Base-by-base conservation (phyloP, 768 basidiomycete genomes). In the Xerocomus potaroensis region DNA sequence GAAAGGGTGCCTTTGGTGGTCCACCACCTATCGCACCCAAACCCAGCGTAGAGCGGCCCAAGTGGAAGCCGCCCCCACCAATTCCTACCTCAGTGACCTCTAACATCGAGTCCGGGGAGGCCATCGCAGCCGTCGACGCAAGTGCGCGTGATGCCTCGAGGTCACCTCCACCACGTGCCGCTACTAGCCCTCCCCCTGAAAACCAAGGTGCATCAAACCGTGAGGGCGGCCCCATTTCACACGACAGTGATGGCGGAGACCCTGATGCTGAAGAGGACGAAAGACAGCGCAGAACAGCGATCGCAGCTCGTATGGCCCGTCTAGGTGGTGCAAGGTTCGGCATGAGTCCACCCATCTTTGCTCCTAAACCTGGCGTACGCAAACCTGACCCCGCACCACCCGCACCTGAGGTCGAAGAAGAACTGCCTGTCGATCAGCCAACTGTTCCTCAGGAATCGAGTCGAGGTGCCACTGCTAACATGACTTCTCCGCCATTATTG, bases 261-360 rank as follows among this genome's bases (percentile, higher is more conserved):
- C 53, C 53, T 21, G 81, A 81, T 57, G 75, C 78, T 1, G 82
- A 84, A 58, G 68, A 71, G 18, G 84, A 87, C 53, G 86, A 88
- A 56, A 72, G 84, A 44, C 84, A 88, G 59, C 78, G 86, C 37
- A 79, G 93, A 34, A 87, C 91, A 5, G 84, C 88, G 10, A 84
- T 97, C 59, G 91, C 92, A 26, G 91, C 91, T 19, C 78, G 92
- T 37, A 91, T 98, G 91, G 92, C 91, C 33, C 84, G 86, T 49
- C 75, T 97, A 15, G 94, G 94, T 23, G 94, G 91, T 39, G 80
- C 89, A 12, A 73, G 84, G 45, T 71, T 91, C 19, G 89, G 88
- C 4, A 87, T 95, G 85, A 79, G 73, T 1, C 83, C 84, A 2
- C 84, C 87, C 40, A 69, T 84, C 48, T 82, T 89, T 66, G 82